Evolutionary conservation across 2,329 filamentous ascomycete genomes (phyloP).

Genomic region (Nigrograna mackinnonii): DNA sequence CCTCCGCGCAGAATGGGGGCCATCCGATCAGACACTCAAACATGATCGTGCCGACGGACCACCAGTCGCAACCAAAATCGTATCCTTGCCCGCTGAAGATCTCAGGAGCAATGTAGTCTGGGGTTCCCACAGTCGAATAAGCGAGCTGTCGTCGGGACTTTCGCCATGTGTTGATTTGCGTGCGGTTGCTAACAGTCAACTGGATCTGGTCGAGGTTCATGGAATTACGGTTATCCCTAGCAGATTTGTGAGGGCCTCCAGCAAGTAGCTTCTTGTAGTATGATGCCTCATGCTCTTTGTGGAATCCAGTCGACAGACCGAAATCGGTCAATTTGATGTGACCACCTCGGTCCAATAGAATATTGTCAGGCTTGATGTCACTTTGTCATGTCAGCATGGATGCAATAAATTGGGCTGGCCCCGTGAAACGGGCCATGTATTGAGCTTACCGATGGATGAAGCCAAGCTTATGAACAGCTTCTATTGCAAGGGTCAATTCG

Average conservation of each 20-base stretch:
- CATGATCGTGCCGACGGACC: conserved; percentile 98
- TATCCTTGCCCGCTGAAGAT: conserved; percentile 98
- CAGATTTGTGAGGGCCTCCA: conserved; percentile 56
- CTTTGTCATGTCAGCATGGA: conserved; percentile 52
- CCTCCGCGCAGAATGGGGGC: conserved; percentile 98
- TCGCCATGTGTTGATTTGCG: conserved; percentile 98
- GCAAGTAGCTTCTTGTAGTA: conserved; percentile 98
- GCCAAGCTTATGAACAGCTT: conserved; percentile 95
- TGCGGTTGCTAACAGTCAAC: conserved; percentile 94
- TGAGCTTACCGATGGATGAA: conserved; percentile 89
- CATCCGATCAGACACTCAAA: conserved; percentile 98
- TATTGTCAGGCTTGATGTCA: conserved; percentile 99
- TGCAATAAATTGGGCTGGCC: too few species aligned
- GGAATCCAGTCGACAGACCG: conserved; percentile 95
- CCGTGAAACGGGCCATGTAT: conserved; percentile 2
- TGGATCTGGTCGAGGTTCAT: conserved; percentile 98
- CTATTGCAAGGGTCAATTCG: conserved; percentile 96
- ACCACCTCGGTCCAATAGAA: conserved; percentile 89
- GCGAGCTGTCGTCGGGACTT: conserved; percentile 94
- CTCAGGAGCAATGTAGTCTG: conserved; percentile 97
- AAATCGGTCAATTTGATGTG: conserved; percentile 99
- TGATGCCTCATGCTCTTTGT: conserved; percentile 95
- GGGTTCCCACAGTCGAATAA: conserved; percentile 96
- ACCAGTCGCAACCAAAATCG: conserved; percentile 98
- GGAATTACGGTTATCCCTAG: conserved; percentile 76